Conservation (phyloP, 768 basidiomycete genomes). For the Candolleomyces eurysporus region DNA sequence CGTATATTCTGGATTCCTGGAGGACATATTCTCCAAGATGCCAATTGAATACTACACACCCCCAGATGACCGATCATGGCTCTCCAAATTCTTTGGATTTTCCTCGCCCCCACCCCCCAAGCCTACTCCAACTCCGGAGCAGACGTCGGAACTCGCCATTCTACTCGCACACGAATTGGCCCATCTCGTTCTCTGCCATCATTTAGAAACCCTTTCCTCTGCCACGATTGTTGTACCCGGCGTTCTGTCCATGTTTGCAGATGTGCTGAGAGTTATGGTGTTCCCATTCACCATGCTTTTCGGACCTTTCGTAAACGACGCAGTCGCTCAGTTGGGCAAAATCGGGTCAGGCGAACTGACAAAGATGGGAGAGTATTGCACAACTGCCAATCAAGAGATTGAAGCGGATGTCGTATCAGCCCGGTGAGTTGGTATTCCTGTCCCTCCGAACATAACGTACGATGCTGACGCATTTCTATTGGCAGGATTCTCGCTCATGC, state of each 20-base stretch:
- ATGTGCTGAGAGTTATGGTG: constrained; percentile 72
- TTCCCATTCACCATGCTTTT: constrained; percentile 91
- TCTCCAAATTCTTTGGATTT: constrained; percentile 46
- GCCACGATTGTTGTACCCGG: constrained; percentile 81
- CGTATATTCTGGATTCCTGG: constrained; percentile 90
- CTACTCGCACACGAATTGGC: constrained; percentile 92
- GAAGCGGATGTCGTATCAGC: constrained; percentile 92
- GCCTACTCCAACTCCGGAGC: constrained; percentile 68
- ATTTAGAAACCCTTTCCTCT: constrained; percentile 88
- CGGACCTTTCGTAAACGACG: constrained; percentile 95
- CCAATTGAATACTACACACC: constrained; percentile 24
- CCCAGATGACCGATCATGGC: constrained; percentile 38
- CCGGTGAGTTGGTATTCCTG: constrained; percentile 44
- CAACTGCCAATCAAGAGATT: constrained; percentile 79
- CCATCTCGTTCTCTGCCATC: constrained; percentile 87
- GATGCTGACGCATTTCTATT: not conserved
- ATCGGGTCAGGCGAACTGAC: constrained; percentile 73
- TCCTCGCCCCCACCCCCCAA: constrained; percentile 34
- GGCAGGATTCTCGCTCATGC: constrained; percentile 85
- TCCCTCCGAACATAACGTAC: not conserved
- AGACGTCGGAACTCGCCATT: constrained; percentile 86
- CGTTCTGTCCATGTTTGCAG: constrained; percentile 71
- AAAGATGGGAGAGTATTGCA: constrained; percentile 73
- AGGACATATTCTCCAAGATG: constrained; percentile 68
- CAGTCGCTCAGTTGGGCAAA: constrained; percentile 77